Conservation (phyloP, 176 grass and related monocot species). For the Musa beccarii region DNA sequence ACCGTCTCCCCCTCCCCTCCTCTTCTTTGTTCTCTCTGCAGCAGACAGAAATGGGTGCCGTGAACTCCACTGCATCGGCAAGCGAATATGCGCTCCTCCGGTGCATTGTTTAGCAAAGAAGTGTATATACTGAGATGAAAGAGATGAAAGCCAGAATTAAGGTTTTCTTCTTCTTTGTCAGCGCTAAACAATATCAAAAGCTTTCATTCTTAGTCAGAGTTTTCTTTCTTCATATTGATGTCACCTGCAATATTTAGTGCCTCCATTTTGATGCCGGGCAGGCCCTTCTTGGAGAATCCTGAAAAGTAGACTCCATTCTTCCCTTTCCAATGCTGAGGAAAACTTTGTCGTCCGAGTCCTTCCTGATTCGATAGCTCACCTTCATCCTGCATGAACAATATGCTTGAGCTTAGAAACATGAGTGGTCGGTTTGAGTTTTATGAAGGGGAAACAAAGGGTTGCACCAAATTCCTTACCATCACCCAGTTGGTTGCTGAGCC, state of each 20-base stretch:
- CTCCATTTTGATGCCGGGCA: slow-evolving; percentile 41
- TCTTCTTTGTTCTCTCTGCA: no score
- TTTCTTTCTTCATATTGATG: slow-evolving; percentile 15
- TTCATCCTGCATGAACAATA: slow-evolving; percentile 24
- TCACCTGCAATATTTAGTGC: slow-evolving; percentile 38
- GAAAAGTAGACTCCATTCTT: slow-evolving; percentile 42
- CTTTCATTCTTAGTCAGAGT: no score
- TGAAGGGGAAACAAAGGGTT: neutral
- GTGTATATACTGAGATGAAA: no score
- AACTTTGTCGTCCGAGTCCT: slow-evolving; percentile 36
- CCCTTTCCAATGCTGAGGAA: slow-evolving; percentile 63
- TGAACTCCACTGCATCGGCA: no score
- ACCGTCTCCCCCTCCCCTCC: no score
- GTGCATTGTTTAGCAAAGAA: no score
- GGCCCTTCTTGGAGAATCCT: slow-evolving; percentile 39
- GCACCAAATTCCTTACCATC: slow-evolving; percentile 22
- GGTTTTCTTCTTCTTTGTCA: no score
- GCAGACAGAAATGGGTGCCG: no score
- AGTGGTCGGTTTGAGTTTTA: neutral
- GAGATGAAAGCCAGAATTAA: no score
- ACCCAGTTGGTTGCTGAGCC: slow-evolving; percentile 47
- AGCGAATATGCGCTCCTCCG: no score
- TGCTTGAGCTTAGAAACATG: no score
- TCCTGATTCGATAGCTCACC: slow-evolving; percentile 26
- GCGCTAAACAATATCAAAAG: no score